Conservation (phyloP, 176 grass and related monocot species). For the Cenchrus fungigraminus region DNA sequence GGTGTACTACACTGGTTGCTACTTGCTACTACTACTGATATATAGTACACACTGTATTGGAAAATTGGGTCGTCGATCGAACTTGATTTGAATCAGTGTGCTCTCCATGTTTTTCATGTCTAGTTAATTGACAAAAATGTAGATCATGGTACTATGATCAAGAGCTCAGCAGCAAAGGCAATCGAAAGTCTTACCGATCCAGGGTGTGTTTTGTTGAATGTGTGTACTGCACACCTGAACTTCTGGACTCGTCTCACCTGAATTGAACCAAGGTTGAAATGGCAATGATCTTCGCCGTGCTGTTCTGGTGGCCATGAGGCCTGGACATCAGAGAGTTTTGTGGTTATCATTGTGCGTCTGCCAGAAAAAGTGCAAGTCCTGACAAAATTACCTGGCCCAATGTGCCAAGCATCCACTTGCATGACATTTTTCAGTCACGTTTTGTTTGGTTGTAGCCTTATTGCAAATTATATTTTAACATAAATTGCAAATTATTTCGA, state of each 20-base stretch:
- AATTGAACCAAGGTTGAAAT: constrained; percentile 16
- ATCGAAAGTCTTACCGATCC: not conserved
- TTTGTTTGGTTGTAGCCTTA: constrained; percentile 32
- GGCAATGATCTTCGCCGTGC: constrained; percentile 10
- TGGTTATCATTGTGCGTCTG: constrained; percentile 11
- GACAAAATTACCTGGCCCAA: constrained; percentile 36
- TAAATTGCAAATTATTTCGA: constrained; percentile 32
- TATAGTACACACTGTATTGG: not conserved
- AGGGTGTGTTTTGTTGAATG: not conserved
- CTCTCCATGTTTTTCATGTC: not conserved
- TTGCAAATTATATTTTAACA: constrained; percentile 21
- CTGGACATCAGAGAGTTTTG: constrained; percentile 2
- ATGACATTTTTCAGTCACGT: constrained; percentile 43
- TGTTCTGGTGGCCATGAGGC: constrained; percentile 29
- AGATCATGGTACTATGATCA: not conserved
- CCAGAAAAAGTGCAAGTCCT: constrained; percentile 11
- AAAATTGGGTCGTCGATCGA: constrained; percentile 29
- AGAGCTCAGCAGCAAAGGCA: not conserved
- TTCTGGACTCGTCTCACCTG: not conserved
- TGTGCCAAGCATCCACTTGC: constrained; percentile 47
- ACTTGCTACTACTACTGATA: not conserved
- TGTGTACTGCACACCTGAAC: not conserved
- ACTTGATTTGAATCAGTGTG: constrained; percentile 24
- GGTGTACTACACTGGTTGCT: not conserved
- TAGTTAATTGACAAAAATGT: constrained; percentile 8